Percentiles rank a stretch among this genome's conserved stretches.
Evolutionary conservation across 345 rosid genomes (phyloP).

Genomic region (Anastatica hierochuntica): DNA sequence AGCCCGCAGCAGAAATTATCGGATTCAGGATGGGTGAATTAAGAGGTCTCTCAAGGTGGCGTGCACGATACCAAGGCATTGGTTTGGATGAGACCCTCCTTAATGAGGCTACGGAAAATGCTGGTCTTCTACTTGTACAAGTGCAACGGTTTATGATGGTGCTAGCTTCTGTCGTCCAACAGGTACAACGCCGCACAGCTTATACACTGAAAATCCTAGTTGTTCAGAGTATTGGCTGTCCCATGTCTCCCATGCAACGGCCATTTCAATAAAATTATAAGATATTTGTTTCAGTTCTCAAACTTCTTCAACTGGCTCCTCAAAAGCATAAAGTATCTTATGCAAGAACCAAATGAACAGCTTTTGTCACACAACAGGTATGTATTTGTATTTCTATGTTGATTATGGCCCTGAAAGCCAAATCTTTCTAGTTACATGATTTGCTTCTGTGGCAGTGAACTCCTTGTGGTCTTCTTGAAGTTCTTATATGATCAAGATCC

Average conservation of each 20-base stretch:
- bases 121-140: constrained; percentile 71
- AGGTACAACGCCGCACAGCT: constrained; percentile 38
- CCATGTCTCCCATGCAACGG: not conserved
- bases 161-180: constrained; percentile 72
- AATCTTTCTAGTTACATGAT: constrained; percentile 14
- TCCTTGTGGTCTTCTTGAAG: constrained; percentile 78
- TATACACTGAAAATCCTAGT: not conserved
- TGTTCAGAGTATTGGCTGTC: not conserved
- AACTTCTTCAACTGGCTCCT: constrained; percentile 91
- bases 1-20: constrained; percentile 95
- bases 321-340: constrained; percentile 69
- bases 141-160: constrained; percentile 78
- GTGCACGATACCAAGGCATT: constrained; percentile 60
- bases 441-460: constrained; percentile 58
- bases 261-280: not conserved
- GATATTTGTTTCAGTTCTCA: constrained; percentile 50
- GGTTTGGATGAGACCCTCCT: constrained; percentile 73
- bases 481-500: constrained; percentile 91
- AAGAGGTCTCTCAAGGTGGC: constrained; percentile 90
- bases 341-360: constrained; percentile 92
- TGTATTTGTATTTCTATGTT: constrained; percentile 16
- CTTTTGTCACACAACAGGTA: constrained; percentile 66
- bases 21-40: constrained; percentile 94
- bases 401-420: not conserved
- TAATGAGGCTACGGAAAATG: constrained; percentile 56